Conservation (phyloP, 495 filamentous ascomycete species). For the Neurospora sp. region DNA sequence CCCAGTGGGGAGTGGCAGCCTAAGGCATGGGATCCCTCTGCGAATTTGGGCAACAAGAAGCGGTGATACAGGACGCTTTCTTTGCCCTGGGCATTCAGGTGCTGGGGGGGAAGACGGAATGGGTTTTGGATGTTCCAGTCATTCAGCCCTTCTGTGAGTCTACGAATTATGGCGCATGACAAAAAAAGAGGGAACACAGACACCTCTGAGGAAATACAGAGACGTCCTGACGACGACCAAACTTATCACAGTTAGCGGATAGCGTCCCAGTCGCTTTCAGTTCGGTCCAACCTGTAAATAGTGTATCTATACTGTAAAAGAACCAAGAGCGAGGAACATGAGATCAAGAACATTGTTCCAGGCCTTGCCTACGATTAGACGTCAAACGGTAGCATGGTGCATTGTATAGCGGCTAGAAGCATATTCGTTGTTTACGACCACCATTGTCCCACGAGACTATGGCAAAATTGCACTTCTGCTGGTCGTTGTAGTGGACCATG, state of each 20-base stretch:
- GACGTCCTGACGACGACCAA: background rate
- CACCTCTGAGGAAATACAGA: background rate
- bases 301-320: background rate
- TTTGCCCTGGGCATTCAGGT: background rate
- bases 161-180: background rate
- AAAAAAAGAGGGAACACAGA: background rate
- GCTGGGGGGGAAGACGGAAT: background rate
- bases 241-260: background rate
- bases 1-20: constrained; percentile 75
- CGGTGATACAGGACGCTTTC: constrained; percentile 13
- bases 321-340: background rate
- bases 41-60: constrained; percentile 18
- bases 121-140: background rate
- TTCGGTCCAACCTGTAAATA: background rate
- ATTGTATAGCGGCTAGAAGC: background rate
- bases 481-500: background rate
- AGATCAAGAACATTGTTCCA: background rate
- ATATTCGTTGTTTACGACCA: background rate
- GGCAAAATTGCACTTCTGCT: background rate
- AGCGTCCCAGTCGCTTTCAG: background rate
- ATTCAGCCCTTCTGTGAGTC: background rate
- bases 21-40: constrained; percentile 53
- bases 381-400: background rate
- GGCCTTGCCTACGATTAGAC: background rate
- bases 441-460: background rate